Percentiles rank a stretch among this genome's conserved stretches.
Evolutionary conservation across 192 early-diverging fungal species (phyloP).

Genomic region (Funneliformis geosporum): DNA sequence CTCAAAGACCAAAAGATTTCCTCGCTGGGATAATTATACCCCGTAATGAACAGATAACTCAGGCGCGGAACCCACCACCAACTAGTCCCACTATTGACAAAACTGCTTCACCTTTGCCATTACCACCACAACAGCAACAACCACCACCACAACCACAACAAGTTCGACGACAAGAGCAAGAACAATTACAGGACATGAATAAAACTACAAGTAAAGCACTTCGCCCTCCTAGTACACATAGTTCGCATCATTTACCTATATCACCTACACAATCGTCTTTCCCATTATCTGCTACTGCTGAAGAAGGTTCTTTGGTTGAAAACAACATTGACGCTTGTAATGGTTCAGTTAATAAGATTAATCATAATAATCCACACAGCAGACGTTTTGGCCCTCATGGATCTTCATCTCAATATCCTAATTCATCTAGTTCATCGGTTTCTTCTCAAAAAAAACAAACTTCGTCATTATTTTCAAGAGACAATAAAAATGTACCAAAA

Average conservation of each 20-base stretch:
- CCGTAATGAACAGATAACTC: background rate
- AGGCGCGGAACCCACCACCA: background rate
- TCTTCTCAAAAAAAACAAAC: slow-evolving; percentile 36
- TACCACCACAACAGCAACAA: background rate
- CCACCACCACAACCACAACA: background rate
- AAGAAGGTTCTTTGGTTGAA: slow-evolving; percentile 5
- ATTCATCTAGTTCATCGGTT: slow-evolving; percentile 32
- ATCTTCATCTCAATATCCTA: too few species aligned
- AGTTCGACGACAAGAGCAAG: background rate
- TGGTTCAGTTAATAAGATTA: slow-evolving; percentile 10
- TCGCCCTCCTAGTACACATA: slow-evolving; percentile 4
- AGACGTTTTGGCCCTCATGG: background rate
- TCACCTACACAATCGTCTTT: slow-evolving; percentile 11
- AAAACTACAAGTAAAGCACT: background rate
- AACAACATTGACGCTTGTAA: background rate
- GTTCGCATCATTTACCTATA: background rate
- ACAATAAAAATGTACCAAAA: slow-evolving; percentile 30
- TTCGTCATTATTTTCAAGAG: slow-evolving; percentile 37
- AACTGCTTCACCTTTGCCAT: background rate
- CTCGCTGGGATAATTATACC: background rate
- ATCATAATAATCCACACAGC: slow-evolving; percentile 1
- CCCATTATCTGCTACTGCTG: background rate
- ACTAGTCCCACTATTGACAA: background rate
- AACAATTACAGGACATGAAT: background rate
- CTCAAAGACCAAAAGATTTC: background rate